Conservation (phyloP, 2,329 filamentous ascomycete species). For the Fusarium temperatum region DNA sequence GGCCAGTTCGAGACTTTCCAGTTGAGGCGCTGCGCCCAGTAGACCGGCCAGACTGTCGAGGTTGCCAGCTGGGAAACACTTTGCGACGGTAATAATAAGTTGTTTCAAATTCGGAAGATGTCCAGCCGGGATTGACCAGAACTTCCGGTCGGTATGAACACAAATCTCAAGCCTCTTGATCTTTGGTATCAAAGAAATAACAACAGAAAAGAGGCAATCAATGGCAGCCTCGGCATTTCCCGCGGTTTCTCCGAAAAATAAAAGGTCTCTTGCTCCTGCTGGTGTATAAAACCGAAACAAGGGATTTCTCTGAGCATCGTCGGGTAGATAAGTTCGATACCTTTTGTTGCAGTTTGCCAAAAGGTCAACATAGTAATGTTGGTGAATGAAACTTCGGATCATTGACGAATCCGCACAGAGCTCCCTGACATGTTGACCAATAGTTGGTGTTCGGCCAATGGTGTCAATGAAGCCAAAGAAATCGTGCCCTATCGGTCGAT, state of each 20-base stretch:
- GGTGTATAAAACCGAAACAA: too few species aligned
- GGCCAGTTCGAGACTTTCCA: not conserved
- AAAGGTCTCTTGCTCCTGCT: too few species aligned
- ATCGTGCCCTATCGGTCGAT: not conserved
- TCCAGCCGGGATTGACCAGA: not conserved
- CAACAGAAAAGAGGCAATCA: too few species aligned
- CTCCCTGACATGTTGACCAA: not conserved
- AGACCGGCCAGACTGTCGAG: not conserved
- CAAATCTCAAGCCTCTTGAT: not conserved
- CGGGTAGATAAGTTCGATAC: too few species aligned
- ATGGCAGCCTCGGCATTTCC: too few species aligned
- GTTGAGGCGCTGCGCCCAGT: not conserved
- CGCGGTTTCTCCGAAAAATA: too few species aligned
- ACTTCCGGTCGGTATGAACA: rapidly evolving
- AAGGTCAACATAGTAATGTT: too few species aligned
- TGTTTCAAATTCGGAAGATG: not conserved
- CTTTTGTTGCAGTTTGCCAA: too few species aligned
- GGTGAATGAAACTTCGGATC: too few species aligned
- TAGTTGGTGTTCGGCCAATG: rapidly evolving
- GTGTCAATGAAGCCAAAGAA: not conserved
- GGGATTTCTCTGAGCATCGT: too few species aligned
- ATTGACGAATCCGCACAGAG: not conserved
- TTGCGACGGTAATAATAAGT: not conserved
- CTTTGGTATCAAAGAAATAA: not conserved
- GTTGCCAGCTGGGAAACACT: not conserved